Percentiles rank a stretch among this genome's conserved stretches.
Conservation (phyloP, 1,139 yeast species). For the Diutina pseudorugosa region DNA sequence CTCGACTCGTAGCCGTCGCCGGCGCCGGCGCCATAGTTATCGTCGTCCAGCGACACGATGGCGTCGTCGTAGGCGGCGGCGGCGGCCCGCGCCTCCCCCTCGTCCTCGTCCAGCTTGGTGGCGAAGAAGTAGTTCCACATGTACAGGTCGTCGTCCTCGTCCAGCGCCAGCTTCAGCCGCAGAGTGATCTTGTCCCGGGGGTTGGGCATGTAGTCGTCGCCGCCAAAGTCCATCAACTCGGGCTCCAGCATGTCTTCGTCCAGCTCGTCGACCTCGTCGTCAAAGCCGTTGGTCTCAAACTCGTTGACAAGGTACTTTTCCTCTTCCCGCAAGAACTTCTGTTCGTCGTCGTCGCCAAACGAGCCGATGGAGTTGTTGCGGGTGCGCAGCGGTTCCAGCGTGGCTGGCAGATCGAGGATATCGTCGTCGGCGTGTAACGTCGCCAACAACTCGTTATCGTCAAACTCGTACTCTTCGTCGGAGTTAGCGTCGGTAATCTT, state of each 20-base stretch:
- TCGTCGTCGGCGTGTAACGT: conserved; percentile 56
- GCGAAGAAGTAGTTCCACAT: conserved; percentile 46
- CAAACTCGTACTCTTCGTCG: conserved; percentile 61
- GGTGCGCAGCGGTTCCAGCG: neutral
- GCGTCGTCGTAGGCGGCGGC: neutral
- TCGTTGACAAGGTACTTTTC: conserved; percentile 36
- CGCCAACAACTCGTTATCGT: conserved; percentile 58
- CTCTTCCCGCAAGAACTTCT: conserved; percentile 33
- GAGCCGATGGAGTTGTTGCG: neutral
- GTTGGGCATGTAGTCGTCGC: conserved; percentile 11
- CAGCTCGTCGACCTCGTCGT: conserved; percentile 19
- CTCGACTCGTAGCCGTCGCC: conserved; percentile 35
- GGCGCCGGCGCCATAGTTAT: conserved; percentile 7
- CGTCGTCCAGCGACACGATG: conserved; percentile 7
- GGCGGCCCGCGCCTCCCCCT: neutral
- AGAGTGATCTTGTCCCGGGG: conserved; percentile 4
- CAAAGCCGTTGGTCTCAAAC: conserved; percentile 36
- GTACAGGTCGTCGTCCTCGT: conserved; percentile 29
- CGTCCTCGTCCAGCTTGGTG: conserved; percentile 25
- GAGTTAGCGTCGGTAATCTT: conserved; percentile 39
- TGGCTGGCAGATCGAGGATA: conserved; percentile 23
- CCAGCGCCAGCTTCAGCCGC: neutral
- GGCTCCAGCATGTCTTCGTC: conserved; percentile 19
- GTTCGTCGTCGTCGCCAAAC: conserved; percentile 36
- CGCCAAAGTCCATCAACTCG: conserved; percentile 16